Base-by-base conservation (phyloP, 2,329 filamentous ascomycete genomes). In the Madurella fahalii region DNA sequence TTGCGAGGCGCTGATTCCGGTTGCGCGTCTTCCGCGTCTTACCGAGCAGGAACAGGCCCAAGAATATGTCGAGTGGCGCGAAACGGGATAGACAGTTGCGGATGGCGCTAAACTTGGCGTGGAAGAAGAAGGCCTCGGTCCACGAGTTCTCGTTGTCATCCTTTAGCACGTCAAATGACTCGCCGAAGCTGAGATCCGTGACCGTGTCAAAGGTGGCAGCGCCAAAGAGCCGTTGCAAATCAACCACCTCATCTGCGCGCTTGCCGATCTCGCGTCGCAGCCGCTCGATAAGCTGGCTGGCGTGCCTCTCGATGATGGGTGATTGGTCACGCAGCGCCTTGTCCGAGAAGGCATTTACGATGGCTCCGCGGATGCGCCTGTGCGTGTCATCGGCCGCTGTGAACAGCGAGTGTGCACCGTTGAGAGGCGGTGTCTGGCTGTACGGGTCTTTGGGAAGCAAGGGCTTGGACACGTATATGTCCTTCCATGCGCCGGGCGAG, bases 201-300 rank as follows among this genome's bases (percentile, higher is more conserved):
- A 56, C 46, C 9, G 40, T 51, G 25, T 56, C 84, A 11, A 67
- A 64, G 56, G 66, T 51, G 9, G 46, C 46, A 16, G 40, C 40
- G 39, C 46, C 46, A 15, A 34, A 25, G 7, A 40, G 8, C 32
- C 25, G 34, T 7, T 40, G 46, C 16, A 48, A 12, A 31, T 48
- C 20, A 31, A 48, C 18, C 11, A 39, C 16, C 2, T 32, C 46
- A 17, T 48, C 20, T 8, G 32, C 17, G 2, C 13, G 5, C 17
- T 32, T 48, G 32, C 15, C 34, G 2, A 9, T 2, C 32, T 48
- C 46, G 9, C 46, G 46, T 2, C 15, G 32, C 32, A 48, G 8
- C 12, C 46, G 46, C n/a, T 11, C 32, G 2, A 48, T 20, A 13
- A 53, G 34, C 7, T 18, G 34, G 30, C 43, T 34, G 16, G 46